A percentile compares a stretch with the other conserved stretches of the same genome.
These are phyloP conservation scores for Hemileia vastatrix DNA, from an alignment of 1,284 basidiomycete genomes.

Conservation along the genomic window DNA sequence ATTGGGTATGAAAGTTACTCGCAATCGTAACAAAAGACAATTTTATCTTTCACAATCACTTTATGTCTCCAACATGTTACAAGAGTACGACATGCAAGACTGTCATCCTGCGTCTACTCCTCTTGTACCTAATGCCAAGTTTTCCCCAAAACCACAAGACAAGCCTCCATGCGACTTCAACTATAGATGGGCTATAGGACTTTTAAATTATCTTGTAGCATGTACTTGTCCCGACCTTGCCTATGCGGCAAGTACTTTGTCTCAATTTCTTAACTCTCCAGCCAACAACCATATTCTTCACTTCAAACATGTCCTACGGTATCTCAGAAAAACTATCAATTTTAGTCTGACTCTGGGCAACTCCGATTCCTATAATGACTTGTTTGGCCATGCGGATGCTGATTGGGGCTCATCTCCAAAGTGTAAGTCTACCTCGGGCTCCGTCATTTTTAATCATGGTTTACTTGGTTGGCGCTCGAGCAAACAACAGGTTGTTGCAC, in stretches of 20 bases:
- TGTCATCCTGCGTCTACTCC: background rate
- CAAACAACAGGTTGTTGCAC: background rate
- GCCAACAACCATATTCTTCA: background rate
- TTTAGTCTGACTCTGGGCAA: background rate
- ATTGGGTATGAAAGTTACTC: constrained; percentile 2
- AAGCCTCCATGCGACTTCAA: background rate
- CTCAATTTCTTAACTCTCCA: background rate
- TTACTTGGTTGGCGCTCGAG: background rate
- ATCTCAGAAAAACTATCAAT: background rate
- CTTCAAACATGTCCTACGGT: background rate
- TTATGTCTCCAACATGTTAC: background rate
- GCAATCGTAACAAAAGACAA: no score
- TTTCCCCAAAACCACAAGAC: background rate
- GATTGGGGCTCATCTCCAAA: background rate
- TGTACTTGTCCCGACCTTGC: constrained; percentile 11
- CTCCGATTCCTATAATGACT: background rate
- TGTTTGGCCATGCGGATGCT: background rate
- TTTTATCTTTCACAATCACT: background rate
- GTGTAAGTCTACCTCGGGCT: background rate
- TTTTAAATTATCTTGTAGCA: constrained; percentile 2
- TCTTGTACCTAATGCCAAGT: background rate
- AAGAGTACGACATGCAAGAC: background rate
- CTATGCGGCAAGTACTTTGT: background rate
- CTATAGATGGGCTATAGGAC: background rate
- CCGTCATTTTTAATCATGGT: background rate